A percentile compares a stretch with the other conserved stretches of the same genome.
These are phyloP conservation scores for Sicyos baderoa DNA, from an alignment of 306 rosid genomes.

Conservation along the genomic window DNA sequence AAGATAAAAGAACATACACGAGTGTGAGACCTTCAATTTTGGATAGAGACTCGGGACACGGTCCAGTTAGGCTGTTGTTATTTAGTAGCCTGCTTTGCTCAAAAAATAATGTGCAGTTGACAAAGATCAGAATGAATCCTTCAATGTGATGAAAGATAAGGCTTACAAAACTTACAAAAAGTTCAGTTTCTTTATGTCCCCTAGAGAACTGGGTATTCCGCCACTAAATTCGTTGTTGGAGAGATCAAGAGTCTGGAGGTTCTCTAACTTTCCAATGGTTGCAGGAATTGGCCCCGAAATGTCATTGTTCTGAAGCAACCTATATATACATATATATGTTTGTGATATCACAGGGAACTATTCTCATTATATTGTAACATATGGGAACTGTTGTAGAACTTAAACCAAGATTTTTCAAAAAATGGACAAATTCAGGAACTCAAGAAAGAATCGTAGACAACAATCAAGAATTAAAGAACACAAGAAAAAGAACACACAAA, in stretches of 20 bases:
- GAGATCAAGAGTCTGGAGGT: constrained; percentile 90
- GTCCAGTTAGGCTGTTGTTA: constrained; percentile 87
- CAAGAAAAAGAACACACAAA: too few relatives aligned
- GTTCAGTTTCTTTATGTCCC: constrained; percentile 70
- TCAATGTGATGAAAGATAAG: constrained; percentile 1
- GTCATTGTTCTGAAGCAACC: constrained; percentile 89
- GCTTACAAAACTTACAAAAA: constrained; percentile 63
- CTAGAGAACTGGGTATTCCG: constrained; percentile 72
- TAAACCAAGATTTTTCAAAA: background rate
- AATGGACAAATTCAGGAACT: background rate
- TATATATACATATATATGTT: constrained; percentile 39
- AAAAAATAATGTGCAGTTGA: constrained; percentile 20
- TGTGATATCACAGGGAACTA: background rate
- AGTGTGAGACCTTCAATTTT: constrained; percentile 68
- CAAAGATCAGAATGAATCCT: constrained; percentile 2
- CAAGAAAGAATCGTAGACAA: too few relatives aligned
- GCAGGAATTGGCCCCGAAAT: constrained; percentile 78
- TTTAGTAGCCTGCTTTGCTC: constrained; percentile 71
- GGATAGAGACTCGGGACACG: constrained; percentile 73
- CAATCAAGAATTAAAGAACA: too few relatives aligned
- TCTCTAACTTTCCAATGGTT: constrained; percentile 64
- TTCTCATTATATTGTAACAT: background rate
- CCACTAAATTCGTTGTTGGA: constrained; percentile 71
- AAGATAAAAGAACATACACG: constrained; percentile 49
- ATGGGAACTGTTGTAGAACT: background rate